Base-by-base conservation (phyloP, 2,329 filamentous ascomycete genomes). In the Neocucurbitaria cava region DNA sequence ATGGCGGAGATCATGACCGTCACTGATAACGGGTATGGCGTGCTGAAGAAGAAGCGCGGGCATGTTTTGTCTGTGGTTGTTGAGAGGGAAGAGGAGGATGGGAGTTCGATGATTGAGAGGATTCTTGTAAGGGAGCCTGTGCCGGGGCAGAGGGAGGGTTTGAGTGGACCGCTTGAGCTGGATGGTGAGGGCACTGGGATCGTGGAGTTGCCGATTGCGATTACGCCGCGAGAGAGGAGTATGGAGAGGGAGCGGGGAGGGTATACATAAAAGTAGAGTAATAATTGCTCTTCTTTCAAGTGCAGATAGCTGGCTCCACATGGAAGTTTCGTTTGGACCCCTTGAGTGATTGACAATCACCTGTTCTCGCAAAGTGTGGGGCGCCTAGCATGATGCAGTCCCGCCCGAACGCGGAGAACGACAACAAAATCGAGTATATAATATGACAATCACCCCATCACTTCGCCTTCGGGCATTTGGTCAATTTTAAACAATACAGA, bases 401-500 rank as follows among this genome's bases (percentile, higher is more conserved):
- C n/a, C n/a, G n/a, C n/a, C n/a, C n/a, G n/a, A n/a, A n/a, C n/a
- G n/a, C n/a, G n/a, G n/a, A n/a, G n/a, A n/a, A n/a, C n/a, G n/a
- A n/a, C n/a, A n/a, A n/a, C n/a, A n/a, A n/a, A n/a, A n/a, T n/a
- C n/a, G 31, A 13, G 3, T 49, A 46, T 45, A 61, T 61, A 40
- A 36, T 23, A 3, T 1, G 0, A 0, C 18, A 1, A 44, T 24
- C 36, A 46, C 3, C 1, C 1, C 23, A 3, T 5, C 11, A 11
- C 28, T 49, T 56, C 41, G 60, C 48, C 60, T 63, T 59, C 58
- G 58, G 60, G 48, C 60, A 56, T 57, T 50, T 64, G 60, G 60
- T 68, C 65, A 67, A 65, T 64, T 67, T 65, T 60, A 68, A 68
- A 67, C 62, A 54, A 73, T 72, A 73, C 68, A 72, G 70, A 73